Evolutionary conservation across 2,329 filamentous ascomycete genomes (phyloP).

Genomic region (Cryoendolithus antarcticus): DNA sequence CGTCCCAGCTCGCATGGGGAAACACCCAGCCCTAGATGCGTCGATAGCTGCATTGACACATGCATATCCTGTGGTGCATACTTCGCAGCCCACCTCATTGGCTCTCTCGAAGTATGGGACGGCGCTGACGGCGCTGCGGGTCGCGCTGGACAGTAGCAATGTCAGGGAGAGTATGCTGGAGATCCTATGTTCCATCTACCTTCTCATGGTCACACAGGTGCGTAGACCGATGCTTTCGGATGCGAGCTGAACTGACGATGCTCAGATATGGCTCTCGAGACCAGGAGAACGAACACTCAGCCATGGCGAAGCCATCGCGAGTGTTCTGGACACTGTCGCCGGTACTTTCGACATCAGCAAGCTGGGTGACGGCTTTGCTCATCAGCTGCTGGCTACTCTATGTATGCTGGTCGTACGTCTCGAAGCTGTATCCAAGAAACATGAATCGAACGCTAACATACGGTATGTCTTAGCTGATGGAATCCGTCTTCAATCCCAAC

Average conservation of each 20-base stretch:
- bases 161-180: constrained; percentile 1
- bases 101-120: constrained; percentile 4
- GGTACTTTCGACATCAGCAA: constrained; percentile 1
- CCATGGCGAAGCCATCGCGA: constrained; percentile 4
- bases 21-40: constrained; percentile 7
- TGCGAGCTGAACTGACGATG: neutral
- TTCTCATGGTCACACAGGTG: constrained; percentile 8
- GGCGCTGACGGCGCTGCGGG: constrained; percentile 4
- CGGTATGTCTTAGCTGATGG: neutral
- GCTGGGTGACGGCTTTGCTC: constrained; percentile 1
- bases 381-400: constrained; percentile 2
- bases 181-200: constrained; percentile 7
- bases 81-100: neutral
- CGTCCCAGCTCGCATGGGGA: constrained; percentile 4
- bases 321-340: constrained; percentile 2
- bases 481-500: constrained; percentile 3
- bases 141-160: constrained; percentile 1
- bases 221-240: neutral
- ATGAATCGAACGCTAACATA: neutral
- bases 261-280: constrained; percentile 1
- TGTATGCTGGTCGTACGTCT: constrained; percentile 3
- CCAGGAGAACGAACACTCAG: constrained; percentile 1
- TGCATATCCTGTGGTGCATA: constrained; percentile 4
- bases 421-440: neutral
- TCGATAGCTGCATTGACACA: constrained; percentile 6